phyloP scores from a whole-genome alignment of 2,329 filamentous ascomycete genomes.

The Sordariomycetes sp. region DNA sequence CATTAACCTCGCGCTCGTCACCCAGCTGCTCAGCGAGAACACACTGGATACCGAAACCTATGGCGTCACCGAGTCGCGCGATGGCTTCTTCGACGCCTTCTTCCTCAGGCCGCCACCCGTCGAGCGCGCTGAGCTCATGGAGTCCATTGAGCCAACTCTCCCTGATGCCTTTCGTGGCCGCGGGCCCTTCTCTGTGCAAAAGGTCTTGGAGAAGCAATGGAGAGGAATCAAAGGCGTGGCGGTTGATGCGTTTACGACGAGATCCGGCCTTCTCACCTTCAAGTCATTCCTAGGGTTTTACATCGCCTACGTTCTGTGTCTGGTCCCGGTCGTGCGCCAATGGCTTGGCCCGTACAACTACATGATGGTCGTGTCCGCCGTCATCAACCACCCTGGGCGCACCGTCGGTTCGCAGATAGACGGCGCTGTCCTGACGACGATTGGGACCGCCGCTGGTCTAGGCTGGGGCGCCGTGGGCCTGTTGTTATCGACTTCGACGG shows the following conservation, averaged over 20 bases:
- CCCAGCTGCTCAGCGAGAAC: conserved; percentile 21
- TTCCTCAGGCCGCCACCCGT: conserved; percentile 31
- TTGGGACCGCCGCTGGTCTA: conserved; percentile 41
- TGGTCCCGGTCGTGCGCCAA: conserved; percentile 33
- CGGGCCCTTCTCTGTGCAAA: conserved; percentile 32
- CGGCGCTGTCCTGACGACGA: conserved; percentile 38
- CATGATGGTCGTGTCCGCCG: conserved; percentile 44
- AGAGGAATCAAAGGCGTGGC: conserved; percentile 29
- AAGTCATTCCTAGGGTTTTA: conserved; percentile 48
- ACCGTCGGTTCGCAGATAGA: conserved; percentile 47
- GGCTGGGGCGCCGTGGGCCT: conserved; percentile 45
- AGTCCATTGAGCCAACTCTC: conserved; percentile 30
- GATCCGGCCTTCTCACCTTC: conserved; percentile 36
- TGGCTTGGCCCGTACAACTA: conserved; percentile 45
- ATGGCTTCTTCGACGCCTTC: conserved; percentile 35
- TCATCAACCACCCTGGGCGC: conserved; percentile 46
- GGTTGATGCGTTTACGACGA: conserved; percentile 29
- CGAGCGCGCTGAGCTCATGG: conserved; percentile 25
- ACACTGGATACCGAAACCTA: conserved; percentile 26
- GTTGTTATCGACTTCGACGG: conserved; percentile 39
- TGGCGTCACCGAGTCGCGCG: conserved; percentile 29
- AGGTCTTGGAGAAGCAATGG: conserved; percentile 36
- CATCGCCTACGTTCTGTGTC: conserved; percentile 42
- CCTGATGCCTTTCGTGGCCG: conserved; percentile 33
- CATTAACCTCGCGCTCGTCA: conserved; percentile 11